Conservation (phyloP, 768 basidiomycete species). For the Serpula lacrymans region DNA sequence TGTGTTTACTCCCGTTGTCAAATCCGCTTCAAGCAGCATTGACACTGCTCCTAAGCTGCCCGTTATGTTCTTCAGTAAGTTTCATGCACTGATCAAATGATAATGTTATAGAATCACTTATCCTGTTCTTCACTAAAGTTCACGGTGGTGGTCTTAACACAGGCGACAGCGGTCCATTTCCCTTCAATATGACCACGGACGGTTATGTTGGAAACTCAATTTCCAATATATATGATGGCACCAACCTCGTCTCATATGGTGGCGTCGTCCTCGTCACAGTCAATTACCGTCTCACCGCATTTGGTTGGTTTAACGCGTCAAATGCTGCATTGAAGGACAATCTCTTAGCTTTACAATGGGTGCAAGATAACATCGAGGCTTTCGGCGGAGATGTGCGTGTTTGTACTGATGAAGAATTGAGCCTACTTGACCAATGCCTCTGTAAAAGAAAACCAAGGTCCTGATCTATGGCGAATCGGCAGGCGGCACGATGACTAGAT, state of each 20-base stretch:
- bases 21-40: neutral
- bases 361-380: conserved; percentile 29
- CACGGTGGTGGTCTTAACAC: conserved; percentile 16
- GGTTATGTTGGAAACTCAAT: conserved; percentile 17
- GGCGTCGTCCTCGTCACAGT: conserved; percentile 21
- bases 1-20: conserved; percentile 12
- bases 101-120: neutral
- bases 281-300: conserved; percentile 16
- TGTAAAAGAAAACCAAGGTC: conserved; percentile 10
- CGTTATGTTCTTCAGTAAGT: conserved; percentile 14
- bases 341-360: conserved; percentile 32
- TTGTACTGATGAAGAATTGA: neutral
- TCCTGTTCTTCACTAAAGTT: conserved; percentile 6
- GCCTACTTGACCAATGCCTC: neutral
- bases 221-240: conserved; percentile 19
- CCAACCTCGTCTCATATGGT: conserved; percentile 21
- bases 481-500: conserved; percentile 15
- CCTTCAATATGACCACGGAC: conserved; percentile 15
- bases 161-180: conserved; percentile 16
- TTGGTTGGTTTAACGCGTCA: conserved; percentile 23
- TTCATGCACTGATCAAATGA: neutral
- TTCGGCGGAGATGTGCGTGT: conserved; percentile 35
- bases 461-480: conserved; percentile 19
- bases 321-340: conserved; percentile 28
- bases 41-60: conserved; percentile 7